Conservation (phyloP, 2,329 filamentous ascomycete species). For the Fusarium staphyleae region DNA sequence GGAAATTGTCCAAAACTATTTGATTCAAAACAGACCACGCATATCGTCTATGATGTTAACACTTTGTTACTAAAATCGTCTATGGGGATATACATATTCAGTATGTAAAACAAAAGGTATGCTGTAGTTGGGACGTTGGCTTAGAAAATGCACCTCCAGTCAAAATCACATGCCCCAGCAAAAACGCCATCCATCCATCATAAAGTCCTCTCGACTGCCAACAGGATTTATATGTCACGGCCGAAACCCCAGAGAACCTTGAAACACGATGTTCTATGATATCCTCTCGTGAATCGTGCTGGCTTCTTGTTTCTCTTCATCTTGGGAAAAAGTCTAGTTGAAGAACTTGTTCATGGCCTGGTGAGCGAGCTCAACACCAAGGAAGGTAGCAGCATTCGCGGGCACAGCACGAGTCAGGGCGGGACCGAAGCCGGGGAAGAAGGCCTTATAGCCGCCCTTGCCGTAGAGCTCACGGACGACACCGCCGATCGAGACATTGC, state of each 20-base stretch:
- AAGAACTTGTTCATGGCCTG: constrained; percentile 82
- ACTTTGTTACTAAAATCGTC: constrained; percentile 5
- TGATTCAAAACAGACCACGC: constrained; percentile 8
- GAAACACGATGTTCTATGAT: constrained; percentile 1
- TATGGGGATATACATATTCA: constrained; percentile 20
- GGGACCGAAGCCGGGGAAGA: constrained; percentile 96
- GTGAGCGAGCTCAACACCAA: constrained; percentile 84
- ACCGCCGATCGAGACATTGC: constrained; percentile 78
- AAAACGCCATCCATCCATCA: constrained; percentile 27
- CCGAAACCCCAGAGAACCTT: constrained; percentile 23
- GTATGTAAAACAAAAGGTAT: constrained; percentile 4
- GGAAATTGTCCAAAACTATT: constrained; percentile 23
- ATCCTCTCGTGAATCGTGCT: not conserved
- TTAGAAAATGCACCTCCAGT: constrained; percentile 4
- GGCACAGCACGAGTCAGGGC: constrained; percentile 92
- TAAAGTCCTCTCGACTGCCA: constrained; percentile 6
- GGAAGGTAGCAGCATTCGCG: constrained; percentile 94
- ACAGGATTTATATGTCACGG: constrained; percentile 3
- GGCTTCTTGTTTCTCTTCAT: not conserved
- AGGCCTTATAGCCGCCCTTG: constrained; percentile 84
- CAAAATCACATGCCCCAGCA: constrained; percentile 22
- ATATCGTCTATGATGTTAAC: constrained; percentile 11
- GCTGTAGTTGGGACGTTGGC: not conserved
- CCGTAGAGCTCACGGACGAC: constrained; percentile 85
- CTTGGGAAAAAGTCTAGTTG: constrained; percentile 45